Evolutionary conservation across 2,329 filamentous ascomycete genomes (phyloP).

Genomic region (Aspergillus eucalypticola): DNA sequence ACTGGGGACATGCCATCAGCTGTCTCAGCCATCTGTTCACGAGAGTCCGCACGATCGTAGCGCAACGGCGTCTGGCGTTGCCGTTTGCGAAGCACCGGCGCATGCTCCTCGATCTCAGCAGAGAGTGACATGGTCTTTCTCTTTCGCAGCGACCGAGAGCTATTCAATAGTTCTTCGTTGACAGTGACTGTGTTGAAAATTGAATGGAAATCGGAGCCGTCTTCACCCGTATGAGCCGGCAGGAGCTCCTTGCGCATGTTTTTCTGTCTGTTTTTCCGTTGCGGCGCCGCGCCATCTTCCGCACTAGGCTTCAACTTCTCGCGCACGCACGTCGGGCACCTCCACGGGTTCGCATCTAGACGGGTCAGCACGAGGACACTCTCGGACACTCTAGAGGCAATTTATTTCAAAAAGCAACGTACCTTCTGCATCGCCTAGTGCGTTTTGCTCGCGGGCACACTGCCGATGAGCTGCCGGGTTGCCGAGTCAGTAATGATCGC

Average conservation of each 20-base stretch:
- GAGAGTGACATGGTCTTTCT: constrained; percentile 81
- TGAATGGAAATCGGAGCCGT: constrained; percentile 71
- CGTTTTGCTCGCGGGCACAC: constrained; percentile 75
- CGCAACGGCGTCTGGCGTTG: constrained; percentile 36
- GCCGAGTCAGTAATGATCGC: constrained; percentile 42
- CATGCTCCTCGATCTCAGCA: constrained; percentile 55
- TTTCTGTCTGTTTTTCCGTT: constrained; percentile 61
- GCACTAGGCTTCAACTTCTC: constrained; percentile 39
- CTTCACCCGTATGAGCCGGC: constrained; percentile 64
- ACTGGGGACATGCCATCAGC: constrained; percentile 26
- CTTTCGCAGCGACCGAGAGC: constrained; percentile 76
- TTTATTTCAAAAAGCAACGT: constrained; percentile 22
- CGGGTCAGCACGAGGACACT: constrained; percentile 3
- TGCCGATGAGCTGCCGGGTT: constrained; percentile 76
- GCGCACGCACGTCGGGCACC: constrained; percentile 59
- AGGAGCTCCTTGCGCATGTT: constrained; percentile 71
- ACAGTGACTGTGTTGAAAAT: constrained; percentile 73
- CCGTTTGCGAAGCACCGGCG: constrained; percentile 52
- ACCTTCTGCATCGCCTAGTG: constrained; percentile 65
- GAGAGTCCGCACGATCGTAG: constrained; percentile 24
- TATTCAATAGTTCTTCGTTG: constrained; percentile 72
- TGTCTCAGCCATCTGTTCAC: constrained; percentile 23
- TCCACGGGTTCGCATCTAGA: constrained; percentile 61
- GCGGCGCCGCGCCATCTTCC: constrained; percentile 24
- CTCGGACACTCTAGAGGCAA: neutral